Conservation (phyloP, 768 basidiomycete species). For the Podaxis rugospora region DNA sequence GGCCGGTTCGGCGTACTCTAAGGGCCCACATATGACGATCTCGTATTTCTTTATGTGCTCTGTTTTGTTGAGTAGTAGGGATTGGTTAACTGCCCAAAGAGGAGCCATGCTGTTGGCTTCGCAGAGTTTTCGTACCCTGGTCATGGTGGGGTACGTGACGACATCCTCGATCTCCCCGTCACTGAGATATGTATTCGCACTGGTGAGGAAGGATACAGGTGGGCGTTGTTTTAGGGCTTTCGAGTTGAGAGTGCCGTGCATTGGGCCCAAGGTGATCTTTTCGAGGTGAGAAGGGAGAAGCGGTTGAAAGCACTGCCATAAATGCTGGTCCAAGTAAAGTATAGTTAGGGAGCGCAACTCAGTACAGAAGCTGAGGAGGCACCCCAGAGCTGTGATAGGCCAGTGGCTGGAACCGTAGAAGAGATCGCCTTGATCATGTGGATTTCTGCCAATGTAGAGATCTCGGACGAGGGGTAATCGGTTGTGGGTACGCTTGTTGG, state of each 20-base stretch:
- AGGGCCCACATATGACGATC: conserved; percentile 18
- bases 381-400: conserved; percentile 28
- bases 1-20: not conserved
- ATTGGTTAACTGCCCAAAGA: conserved; percentile 24
- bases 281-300: conserved; percentile 26
- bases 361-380: conserved; percentile 24
- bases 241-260: conserved; percentile 28
- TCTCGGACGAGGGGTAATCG: conserved; percentile 21
- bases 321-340: conserved; percentile 26
- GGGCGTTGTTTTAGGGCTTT: conserved; percentile 23
- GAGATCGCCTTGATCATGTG: conserved; percentile 19
- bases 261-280: conserved; percentile 28
- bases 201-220: conserved; percentile 25
- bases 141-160: conserved; percentile 24
- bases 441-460: conserved; percentile 27
- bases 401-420: conserved; percentile 24
- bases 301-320: conserved; percentile 25
- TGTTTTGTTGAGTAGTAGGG: conserved; percentile 20
- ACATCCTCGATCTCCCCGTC: conserved; percentile 30
- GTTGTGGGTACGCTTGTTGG: conserved; percentile 13
- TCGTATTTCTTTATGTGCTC: conserved; percentile 22
- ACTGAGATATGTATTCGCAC: conserved; percentile 27
- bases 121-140: conserved; percentile 23
- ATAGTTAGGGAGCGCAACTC: conserved; percentile 25
- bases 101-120: conserved; percentile 16